These are phyloP conservation scores for Trichoderma brevicompactum DNA, from an alignment of 2,329 filamentous ascomycete species.

Conservation along the genomic window DNA sequence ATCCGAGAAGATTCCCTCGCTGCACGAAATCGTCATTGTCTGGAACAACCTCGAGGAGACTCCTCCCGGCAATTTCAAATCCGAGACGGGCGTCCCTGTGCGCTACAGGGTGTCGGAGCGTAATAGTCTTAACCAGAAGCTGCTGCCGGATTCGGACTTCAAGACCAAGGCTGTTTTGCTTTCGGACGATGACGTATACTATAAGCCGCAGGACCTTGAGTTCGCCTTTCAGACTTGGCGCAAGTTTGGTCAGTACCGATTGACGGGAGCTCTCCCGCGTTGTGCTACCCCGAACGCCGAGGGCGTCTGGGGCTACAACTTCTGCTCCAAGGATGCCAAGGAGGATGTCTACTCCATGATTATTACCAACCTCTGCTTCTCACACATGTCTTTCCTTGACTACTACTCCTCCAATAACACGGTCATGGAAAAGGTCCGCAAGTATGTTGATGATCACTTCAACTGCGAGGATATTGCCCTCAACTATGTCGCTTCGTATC, in stretches of 20 bases:
- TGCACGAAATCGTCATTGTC: constrained; percentile 38
- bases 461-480: constrained; percentile 50
- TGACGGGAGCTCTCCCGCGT: constrained; percentile 38
- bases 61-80: constrained; percentile 33
- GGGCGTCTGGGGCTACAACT: constrained; percentile 40
- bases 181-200: constrained; percentile 38
- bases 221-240: constrained; percentile 38
- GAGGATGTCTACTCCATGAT: constrained; percentile 44
- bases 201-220: constrained; percentile 35
- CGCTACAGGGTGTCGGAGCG: constrained; percentile 35
- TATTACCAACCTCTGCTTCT: constrained; percentile 46
- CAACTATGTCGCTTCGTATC: constrained; percentile 43
- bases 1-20: constrained; percentile 34
- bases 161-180: constrained; percentile 36
- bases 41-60: constrained; percentile 38
- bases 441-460: constrained; percentile 45
- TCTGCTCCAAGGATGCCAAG: constrained; percentile 38
- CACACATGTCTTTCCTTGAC: constrained; percentile 46
- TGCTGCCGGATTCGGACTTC: constrained; percentile 34
- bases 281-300: constrained; percentile 38
- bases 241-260: constrained; percentile 30
- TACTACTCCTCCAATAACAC: constrained; percentile 46
- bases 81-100: constrained; percentile 34
- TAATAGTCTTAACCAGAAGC: constrained; percentile 38
- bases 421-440: constrained; percentile 39